phyloP scores from a whole-genome alignment of 2,329 filamentous ascomycete genomes.

The Colletotrichum aenigma region DNA sequence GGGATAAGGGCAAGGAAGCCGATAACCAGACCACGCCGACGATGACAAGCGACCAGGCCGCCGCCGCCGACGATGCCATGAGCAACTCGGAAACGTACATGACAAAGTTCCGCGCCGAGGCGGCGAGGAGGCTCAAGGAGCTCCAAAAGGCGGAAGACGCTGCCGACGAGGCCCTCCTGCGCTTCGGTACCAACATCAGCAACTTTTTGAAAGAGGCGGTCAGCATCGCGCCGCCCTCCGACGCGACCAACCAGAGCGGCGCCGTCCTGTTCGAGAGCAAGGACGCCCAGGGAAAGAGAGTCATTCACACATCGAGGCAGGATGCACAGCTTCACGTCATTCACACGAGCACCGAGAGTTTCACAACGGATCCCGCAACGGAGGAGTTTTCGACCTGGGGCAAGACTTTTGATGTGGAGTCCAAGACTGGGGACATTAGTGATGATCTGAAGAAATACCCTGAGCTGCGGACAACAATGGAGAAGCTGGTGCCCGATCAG shows the following conservation, averaged over 20 bases:
- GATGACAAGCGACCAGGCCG: conserved; percentile 35
- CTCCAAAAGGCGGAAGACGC: conserved; percentile 93
- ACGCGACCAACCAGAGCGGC: conserved; percentile 51
- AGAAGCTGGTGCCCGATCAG: conserved; percentile 90
- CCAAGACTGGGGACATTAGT: conserved; percentile 84
- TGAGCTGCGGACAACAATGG: conserved; percentile 88
- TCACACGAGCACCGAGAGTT: conserved; percentile 82
- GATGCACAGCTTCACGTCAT: conserved; percentile 97
- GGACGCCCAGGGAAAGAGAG: conserved; percentile 85
- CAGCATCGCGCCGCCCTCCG: conserved; percentile 77
- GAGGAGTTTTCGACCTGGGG: conserved; percentile 78
- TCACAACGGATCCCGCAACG: conserved; percentile 79
- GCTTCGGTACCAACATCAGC: conserved; percentile 87
- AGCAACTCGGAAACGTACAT: conserved; percentile 68
- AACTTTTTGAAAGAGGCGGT: conserved; percentile 92
- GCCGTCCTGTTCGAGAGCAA: conserved; percentile 92
- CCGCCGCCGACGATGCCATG: conserved; percentile 43
- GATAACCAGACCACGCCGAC: conserved; percentile 51
- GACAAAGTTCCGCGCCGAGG: conserved; percentile 76
- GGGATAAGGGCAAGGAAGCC: conserved; percentile 17
- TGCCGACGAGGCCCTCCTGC: conserved; percentile 91
- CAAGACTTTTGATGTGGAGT: conserved; percentile 77
- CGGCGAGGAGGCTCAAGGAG: conserved; percentile 83
- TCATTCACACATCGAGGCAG: conserved; percentile 92
- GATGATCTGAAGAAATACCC: conserved; percentile 83